phyloP scores from a whole-genome alignment of 2,329 filamentous ascomycete species.

The Talaromyces verruculosus region DNA sequence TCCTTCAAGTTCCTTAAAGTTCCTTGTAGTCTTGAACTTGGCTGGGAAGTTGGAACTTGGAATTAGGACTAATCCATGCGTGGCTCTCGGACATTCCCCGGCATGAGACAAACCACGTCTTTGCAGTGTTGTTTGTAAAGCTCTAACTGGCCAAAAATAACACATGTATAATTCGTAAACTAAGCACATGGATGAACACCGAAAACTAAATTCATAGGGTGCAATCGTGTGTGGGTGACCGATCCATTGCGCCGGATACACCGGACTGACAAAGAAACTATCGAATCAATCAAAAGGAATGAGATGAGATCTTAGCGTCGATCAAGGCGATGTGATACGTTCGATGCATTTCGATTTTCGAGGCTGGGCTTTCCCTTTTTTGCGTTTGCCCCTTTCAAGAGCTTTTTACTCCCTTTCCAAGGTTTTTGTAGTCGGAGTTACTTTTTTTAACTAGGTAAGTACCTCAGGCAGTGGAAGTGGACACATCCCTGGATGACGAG shows the following conservation, averaged over 20 bases:
- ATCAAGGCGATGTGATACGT: conserved; percentile 13
- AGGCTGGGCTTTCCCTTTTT: background rate
- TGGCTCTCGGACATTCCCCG: background rate
- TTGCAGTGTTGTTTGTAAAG: background rate
- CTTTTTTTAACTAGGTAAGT: background rate
- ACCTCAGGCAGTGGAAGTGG: background rate
- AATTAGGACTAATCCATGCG: conserved; percentile 22
- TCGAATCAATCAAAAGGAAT: conserved; percentile 14
- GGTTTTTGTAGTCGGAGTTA: background rate
- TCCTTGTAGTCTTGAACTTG: background rate
- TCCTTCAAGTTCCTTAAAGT: background rate
- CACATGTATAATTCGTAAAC: background rate
- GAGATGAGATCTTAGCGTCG: conserved; percentile 6
- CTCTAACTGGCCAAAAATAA: background rate
- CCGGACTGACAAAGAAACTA: conserved; percentile 24
- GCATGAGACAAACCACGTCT: background rate
- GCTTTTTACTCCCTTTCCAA: background rate
- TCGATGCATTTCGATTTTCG: background rate
- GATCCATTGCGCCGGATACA: conserved; percentile 2
- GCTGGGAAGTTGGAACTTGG: background rate
- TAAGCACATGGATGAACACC: background rate
- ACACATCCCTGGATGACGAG: conserved; percentile 4
- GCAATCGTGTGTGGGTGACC: background rate
- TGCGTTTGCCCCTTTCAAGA: background rate
- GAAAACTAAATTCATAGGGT: background rate